Conservation (phyloP, 495 filamentous ascomycete species). For the Mycothermus thermophilus region DNA sequence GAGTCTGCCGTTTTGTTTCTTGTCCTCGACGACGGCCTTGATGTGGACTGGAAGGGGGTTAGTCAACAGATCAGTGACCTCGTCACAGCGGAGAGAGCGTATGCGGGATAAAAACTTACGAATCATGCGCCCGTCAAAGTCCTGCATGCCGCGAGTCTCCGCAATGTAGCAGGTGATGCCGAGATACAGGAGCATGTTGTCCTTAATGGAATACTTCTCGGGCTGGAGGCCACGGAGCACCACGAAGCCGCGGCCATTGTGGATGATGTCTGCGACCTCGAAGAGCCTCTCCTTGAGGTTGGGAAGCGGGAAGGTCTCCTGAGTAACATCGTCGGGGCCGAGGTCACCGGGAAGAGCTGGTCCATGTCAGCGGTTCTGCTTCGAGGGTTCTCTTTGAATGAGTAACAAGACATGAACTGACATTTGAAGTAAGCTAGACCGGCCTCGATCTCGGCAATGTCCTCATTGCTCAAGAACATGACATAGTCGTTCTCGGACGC, state of each 20-base stretch:
- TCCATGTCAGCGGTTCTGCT: neutral
- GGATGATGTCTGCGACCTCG: conserved; percentile 10
- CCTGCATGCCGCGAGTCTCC: conserved; percentile 18
- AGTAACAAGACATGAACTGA: neutral
- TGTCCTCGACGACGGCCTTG: conserved; percentile 15
- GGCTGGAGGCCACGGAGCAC: conserved; percentile 18
- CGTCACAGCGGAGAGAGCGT: no score
- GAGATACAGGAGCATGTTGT: conserved; percentile 22
- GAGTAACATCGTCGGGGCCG: conserved; percentile 12
- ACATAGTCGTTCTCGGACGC: conserved; percentile 15
- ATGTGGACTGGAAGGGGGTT: conserved; percentile 14
- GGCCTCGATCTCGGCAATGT: conserved; percentile 16
- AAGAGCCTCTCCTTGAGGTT: conserved; percentile 5
- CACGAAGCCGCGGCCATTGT: conserved; percentile 15
- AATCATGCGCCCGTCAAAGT: conserved; percentile 21
- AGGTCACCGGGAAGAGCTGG: conserved; percentile 7
- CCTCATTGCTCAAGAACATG: conserved; percentile 9
- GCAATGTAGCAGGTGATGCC: conserved; percentile 21
- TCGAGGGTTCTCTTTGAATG: neutral
- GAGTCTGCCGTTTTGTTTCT: conserved; percentile 18
- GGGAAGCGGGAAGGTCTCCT: conserved; percentile 15
- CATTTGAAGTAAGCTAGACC: conserved; percentile 16
- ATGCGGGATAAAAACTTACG: conserved; percentile 1
- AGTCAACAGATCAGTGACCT: no score
- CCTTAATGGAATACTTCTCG: conserved; percentile 14